phyloP scores from a whole-genome alignment of 2,329 filamentous ascomycete species.

The Pestalotiopsis sp. region DNA sequence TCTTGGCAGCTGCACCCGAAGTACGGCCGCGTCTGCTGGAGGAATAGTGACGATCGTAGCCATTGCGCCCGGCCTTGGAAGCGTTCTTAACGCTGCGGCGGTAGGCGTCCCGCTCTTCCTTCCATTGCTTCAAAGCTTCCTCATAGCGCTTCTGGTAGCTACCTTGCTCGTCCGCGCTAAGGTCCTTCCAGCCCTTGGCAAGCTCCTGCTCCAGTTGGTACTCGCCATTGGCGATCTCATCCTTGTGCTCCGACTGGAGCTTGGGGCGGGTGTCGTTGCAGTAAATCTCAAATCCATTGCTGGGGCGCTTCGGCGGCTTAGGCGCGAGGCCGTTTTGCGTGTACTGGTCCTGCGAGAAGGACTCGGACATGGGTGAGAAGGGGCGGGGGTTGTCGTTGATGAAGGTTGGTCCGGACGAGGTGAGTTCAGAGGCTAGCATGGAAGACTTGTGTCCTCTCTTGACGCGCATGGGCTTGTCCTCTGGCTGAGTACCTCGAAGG shows the following conservation, averaged over 20 bases:
- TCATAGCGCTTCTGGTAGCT: slow-evolving; percentile 49
- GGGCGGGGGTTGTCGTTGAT: slow-evolving; percentile 50
- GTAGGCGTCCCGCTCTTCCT: slow-evolving; percentile 45
- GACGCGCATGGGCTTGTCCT: slow-evolving; percentile 75
- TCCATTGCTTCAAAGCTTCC: slow-evolving; percentile 41
- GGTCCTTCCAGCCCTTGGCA: slow-evolving; percentile 55
- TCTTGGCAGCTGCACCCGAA: slow-evolving; percentile 18
- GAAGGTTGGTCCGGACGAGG: slow-evolving; percentile 42
- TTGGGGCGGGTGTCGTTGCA: slow-evolving; percentile 51
- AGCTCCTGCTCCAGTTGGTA: slow-evolving; percentile 58
- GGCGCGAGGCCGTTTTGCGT: slow-evolving; percentile 46
- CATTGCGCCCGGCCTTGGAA: slow-evolving; percentile 31
- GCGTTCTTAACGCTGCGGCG: slow-evolving; percentile 32
- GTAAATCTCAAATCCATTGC: slow-evolving; percentile 58
- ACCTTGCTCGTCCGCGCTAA: slow-evolving; percentile 52
- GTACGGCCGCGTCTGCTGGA: slow-evolving; percentile 22
- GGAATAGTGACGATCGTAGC: slow-evolving; percentile 20
- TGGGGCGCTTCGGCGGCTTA: slow-evolving; percentile 45
- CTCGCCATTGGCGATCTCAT: slow-evolving; percentile 34
- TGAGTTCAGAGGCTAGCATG: slow-evolving; percentile 45
- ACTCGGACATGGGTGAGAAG: slow-evolving; percentile 54
- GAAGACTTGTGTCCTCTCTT: slow-evolving; percentile 73
- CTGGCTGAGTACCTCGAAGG: slow-evolving; percentile 55
- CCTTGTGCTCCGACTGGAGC: slow-evolving; percentile 48
- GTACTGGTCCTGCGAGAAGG: slow-evolving; percentile 53